Percentiles rank a stretch among this genome's conserved stretches.
Evolutionary conservation across 2,329 filamentous ascomycete species (phyloP).

Genomic region (Dryadomyces quercus-mongolicae): DNA sequence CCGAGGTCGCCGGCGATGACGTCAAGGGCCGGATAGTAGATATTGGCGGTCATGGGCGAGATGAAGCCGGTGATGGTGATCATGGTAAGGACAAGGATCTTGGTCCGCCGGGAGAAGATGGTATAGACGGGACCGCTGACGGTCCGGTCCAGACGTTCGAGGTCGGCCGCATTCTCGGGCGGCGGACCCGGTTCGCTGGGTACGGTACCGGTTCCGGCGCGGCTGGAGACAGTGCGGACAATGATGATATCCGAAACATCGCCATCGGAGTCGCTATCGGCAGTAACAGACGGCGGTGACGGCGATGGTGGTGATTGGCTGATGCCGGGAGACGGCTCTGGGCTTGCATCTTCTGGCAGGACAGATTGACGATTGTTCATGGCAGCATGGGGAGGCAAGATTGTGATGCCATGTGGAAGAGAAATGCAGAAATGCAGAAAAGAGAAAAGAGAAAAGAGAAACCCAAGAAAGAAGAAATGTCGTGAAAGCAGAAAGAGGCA

Average conservation of each 20-base stretch:
- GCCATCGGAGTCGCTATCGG: neutral
- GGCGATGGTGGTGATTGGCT: too few relatives aligned
- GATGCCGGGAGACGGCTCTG: too few relatives aligned
- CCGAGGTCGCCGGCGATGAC: slow-evolving; percentile 24
- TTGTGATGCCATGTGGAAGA: too few relatives aligned
- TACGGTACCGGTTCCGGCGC: neutral
- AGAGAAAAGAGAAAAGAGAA: neutral
- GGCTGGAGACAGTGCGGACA: neutral
- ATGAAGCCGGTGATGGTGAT: slow-evolving; percentile 40
- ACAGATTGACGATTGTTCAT: slow-evolving; percentile 1
- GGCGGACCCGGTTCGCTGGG: slow-evolving; percentile 1
- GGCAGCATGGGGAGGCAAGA: slow-evolving; percentile 11
- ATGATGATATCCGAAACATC: neutral
- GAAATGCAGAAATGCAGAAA: neutral
- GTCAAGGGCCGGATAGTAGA: slow-evolving; percentile 36
- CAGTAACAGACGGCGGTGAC: too few relatives aligned
- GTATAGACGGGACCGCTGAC: slow-evolving; percentile 28
- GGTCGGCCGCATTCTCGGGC: slow-evolving; percentile 11
- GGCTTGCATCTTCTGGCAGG: too few relatives aligned
- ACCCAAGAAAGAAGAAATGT: neutral
- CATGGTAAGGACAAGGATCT: slow-evolving; percentile 40
- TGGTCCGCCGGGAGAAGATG: slow-evolving; percentile 28
- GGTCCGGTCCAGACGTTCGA: slow-evolving; percentile 22
- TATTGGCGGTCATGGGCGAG: slow-evolving; percentile 47
- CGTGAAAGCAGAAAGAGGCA: neutral